Evolutionary conservation across 768 basidiomycete species (phyloP), one percentile per base, ranked within the genome.

Genomic region (Dioszegia crocea): DNA sequence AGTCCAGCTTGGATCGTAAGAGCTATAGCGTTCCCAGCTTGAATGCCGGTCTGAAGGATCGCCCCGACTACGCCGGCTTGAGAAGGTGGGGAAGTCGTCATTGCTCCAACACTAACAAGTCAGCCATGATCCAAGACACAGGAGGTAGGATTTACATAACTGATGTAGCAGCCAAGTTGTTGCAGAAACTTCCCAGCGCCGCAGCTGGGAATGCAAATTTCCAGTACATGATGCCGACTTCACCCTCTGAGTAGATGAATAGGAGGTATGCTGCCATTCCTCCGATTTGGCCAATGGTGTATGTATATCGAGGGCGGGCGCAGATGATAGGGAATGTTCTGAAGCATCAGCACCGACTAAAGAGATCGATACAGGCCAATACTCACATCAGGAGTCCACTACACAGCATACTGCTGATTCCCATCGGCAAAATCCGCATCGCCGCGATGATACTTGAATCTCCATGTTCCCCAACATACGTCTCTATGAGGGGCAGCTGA

Each of bases 201-300:
- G 62, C 59, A 21, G 55, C 64, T 16, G 68, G 63, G 60, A 73
- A 73, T 33, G 33, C 44, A 44, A 54, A 69, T 27, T 64, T 55
- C 67, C 67, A 73, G 52, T 73, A 73, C 23, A 53, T 43, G 14
- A 43, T 41, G 23, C 48, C 44, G 17, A 63, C 45, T 8, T 49
- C 40, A 14, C 62, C 64, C 4, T 51, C 30, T 23, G 57, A 47
- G 55, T 55, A 65, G 49, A 62, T 63, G 57, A 68, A 57, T 30
- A 71, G 64, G 26, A 73, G 19, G 70, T 89, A 75, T 62, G 91
- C 78, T 70, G 83, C 88, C 53, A 84, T 79, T 53, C 87, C 79
- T 71, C 89, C 78, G 40, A 86, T 73, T 85, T 88, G 88, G 24
- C 61, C 64, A 8, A 49, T 30, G 26, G 58, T 54, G 23, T 68